Evolutionary conservation across 257 asterid species (phyloP), one percentile per base, ranked within the genome.

Genomic region (Capsicum chinense): DNA sequence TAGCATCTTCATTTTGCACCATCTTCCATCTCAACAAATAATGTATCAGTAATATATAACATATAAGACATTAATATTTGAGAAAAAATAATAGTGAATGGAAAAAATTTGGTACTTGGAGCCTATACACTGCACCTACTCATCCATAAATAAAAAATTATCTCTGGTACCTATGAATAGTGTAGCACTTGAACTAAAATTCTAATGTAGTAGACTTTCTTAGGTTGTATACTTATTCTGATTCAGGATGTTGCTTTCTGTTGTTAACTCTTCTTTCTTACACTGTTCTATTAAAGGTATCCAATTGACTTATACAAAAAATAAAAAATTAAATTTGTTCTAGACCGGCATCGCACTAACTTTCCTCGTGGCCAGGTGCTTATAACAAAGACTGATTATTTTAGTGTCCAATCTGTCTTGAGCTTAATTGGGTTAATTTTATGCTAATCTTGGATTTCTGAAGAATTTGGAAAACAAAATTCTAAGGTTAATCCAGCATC

Each of bases 331-430:
- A 90, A 96, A 88, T 92, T 98, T 5, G 97, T 92, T 80, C 84
- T 96, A 82, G 98, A 96, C 87, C 94, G 98, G 99, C 97, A 96
- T 84, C 98, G 92, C 90, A 85, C 93, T 39, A 92, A 92, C 85
- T 85, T 93, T 85, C 98, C 97, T 11, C 84, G 54, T n/a, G 99
- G 98, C 88, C 97, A 92, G 97, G 98, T 94, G 81, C 83, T 85
- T 81, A 33, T 85, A 56, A 85, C 42, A 73, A n/a, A 66, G 37
- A 42, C n/a, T 71, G 37, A 44, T 71, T 44, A 58, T 80, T 81
- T 6, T 26, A n/a, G 79, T 71, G 52, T 71, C 16, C 79, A 42
- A 16, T 71, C 62, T 57, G 62, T 15, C 62, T 15, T 15, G 19
- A 4, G 0, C 79, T 44, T 42, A 4, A 14, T 12, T 42, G 79